Percentiles rank a stretch among this genome's conserved stretches.
These are phyloP conservation scores for Lichtheimia corymbifera DNA, from an alignment of 371 early-diverging fungal genomes.

Conservation along the genomic window DNA sequence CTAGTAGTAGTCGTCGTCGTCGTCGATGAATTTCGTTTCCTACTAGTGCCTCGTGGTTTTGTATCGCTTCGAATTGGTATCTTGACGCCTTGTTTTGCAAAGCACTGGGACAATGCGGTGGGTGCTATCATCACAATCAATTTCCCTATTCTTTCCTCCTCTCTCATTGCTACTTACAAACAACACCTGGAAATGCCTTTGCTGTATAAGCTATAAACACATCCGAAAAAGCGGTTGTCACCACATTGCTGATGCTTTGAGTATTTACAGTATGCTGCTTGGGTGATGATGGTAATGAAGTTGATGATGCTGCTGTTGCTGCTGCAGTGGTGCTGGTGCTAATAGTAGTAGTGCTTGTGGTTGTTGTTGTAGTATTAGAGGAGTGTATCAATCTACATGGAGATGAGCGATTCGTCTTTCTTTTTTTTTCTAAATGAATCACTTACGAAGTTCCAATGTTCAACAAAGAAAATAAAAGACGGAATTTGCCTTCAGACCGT, in stretches of 20 bases:
- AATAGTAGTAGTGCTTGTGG: conserved; percentile 13
- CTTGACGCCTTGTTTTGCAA: conserved; percentile 71
- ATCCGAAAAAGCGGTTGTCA: conserved; percentile 45
- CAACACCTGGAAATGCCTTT: conserved; percentile 70
- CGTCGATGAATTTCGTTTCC: not conserved
- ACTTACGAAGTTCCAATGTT: conserved; percentile 48
- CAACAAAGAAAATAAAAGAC: conserved; percentile 61
- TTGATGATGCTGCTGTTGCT: too few relatives aligned
- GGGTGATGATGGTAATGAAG: too few relatives aligned
- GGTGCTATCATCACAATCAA: conserved; percentile 44
- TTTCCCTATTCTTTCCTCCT: too few relatives aligned
- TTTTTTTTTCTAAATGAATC: too few relatives aligned
- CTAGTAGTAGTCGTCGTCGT: not conserved
- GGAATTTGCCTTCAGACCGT: conserved; percentile 66
- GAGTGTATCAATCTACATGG: not conserved
- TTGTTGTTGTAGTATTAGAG: conserved; percentile 5
- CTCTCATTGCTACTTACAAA: conserved; percentile 42
- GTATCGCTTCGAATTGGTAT: conserved; percentile 59
- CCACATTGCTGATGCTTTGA: conserved; percentile 30
- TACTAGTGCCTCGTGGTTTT: conserved; percentile 11
- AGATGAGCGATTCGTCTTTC: not conserved
- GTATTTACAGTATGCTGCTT: conserved; percentile 32
- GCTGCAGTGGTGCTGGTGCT: too few relatives aligned
- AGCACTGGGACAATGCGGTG: conserved; percentile 66
- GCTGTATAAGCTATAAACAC: conserved; percentile 63